Base-by-base conservation (phyloP, 352 stramenopile genomes). In the Pythium periplocum region DNA sequence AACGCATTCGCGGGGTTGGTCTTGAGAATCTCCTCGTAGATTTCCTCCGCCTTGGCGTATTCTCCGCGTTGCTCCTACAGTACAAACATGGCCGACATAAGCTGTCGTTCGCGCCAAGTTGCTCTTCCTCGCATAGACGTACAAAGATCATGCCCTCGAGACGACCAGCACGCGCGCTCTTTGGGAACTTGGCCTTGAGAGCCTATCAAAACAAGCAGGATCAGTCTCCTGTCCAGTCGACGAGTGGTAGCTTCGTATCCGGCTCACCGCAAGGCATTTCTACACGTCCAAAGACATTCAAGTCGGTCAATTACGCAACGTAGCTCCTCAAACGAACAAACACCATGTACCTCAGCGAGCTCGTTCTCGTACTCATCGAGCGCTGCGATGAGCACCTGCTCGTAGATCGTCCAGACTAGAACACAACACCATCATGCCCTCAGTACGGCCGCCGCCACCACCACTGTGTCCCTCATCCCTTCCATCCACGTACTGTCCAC, bases 1-100 rank as follows among this genome's bases (percentile, higher is more conserved):
- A 76, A 58, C 44, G 65, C 63, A 32, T 76, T 76, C n/a, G 65
- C 62, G 12, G 68, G 66, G 59, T 76, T 73, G 26, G 57, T 59
- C 5, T 54, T 40, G 39, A 76, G 41, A 33, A 76, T 71, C 41
- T 76, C 65, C 12, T 59, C 57, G 68, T 76, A 76, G 32, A 76
- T 52, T 32, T 59, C 45, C 36, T 73, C 64, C 6, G 68, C 68
- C 57, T 76, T 69, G 36, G 59, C 62, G 45, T 53, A 76, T 41
- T 76, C 66, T 32, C 68, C 68, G 4, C 64, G 59, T 58, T 64
- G 57, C 51, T 73, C 64, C 56, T 66, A 12, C 46, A 54, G 9
- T 12, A 54, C 48, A 43, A 46, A 35, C 26, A 39, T n/a, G 6
- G 12, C 45, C 44, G 26, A 32, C 45, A 51, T 8, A 32, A 12